These are phyloP conservation scores for Annulohypoxylon moriforme DNA, from an alignment of 495 filamentous ascomycete species.

Conservation along the genomic window DNA sequence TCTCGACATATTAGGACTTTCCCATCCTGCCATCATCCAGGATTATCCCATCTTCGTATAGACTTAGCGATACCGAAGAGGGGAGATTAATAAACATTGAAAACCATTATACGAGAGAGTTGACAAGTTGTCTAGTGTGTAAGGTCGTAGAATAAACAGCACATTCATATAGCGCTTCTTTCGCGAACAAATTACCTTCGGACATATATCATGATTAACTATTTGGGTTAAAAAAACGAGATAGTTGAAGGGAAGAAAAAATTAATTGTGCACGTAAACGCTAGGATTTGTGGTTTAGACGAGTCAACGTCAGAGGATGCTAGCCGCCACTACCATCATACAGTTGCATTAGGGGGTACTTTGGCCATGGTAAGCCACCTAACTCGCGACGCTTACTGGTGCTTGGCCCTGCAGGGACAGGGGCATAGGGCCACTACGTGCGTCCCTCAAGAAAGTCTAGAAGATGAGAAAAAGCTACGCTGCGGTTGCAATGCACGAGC, in stretches of 20 bases:
- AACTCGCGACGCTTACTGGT: conserved; percentile 27
- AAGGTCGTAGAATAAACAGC: background rate
- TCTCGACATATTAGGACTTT: background rate
- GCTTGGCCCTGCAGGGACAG: conserved; percentile 37
- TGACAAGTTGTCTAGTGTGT: background rate
- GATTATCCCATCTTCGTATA: background rate
- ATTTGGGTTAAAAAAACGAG: background rate
- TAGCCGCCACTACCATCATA: conserved; percentile 34
- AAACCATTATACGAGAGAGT: background rate
- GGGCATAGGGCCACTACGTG: conserved; percentile 32
- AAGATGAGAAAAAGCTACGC: conserved; percentile 25
- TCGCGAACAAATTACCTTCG: background rate
- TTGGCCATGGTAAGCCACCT: conserved; percentile 43
- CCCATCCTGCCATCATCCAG: background rate
- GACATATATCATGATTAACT: background rate
- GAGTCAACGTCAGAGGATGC: conserved; percentile 25
- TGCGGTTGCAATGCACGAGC: conserved; percentile 25
- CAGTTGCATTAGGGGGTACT: conserved; percentile 38
- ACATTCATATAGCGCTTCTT: background rate
- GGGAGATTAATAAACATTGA: background rate
- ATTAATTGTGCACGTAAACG: conserved; percentile 11
- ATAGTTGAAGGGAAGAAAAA: background rate
- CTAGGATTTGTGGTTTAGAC: conserved; percentile 22
- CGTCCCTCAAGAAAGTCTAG: conserved; percentile 37
- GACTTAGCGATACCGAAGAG: background rate